Base-by-base conservation (phyloP, 2,329 filamentous ascomycete genomes). In the Didymella lethalis region DNA sequence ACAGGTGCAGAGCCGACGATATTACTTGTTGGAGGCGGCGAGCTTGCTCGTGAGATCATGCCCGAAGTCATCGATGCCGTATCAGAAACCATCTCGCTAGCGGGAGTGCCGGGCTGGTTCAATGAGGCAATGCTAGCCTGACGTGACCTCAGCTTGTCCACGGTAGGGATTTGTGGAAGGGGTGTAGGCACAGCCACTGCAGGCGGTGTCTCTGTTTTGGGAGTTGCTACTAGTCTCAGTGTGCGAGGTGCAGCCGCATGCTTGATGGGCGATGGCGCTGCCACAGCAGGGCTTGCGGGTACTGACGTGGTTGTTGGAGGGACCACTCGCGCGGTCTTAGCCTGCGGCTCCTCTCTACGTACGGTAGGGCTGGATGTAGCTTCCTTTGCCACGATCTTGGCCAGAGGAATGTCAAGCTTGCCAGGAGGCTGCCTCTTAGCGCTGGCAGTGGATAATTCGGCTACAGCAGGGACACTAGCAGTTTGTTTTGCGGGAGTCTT, bases 11-110 rank as follows among this genome's bases (percentile, higher is more conserved):
- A 86, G 4, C 90, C 90, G 47, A 92, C 81, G 66, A 84, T 89
- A 3, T 82, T 80, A 29, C 85, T 85, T 6, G 71, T 89, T 5
- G 71, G 89, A 26, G 81, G 80, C 3, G 91, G 90, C 4, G 90
- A 92, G 70, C 83, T 90, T 16, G 90, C 86, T 43, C 90, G 85
- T 14, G 91, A 91, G 32, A 90, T 78, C 2, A 90, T 91, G 2
- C 87, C 84, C 16, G 91, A 93, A 4, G 91, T 83, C 23, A 93
- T 81, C 0, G 90, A 93, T 11, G 90, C 87, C 54, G 85, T 91
- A 71, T 94, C 91, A n/a, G 90, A 92, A 34, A 91, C 82, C 55
- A 87, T 81, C 69, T 93, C 91, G 70, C 90, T 93, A 1, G 80
- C 85, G 0, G 91, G 90, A 0, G 90, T 93, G 28, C 87, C 87